phyloP scores from a whole-genome alignment of 169 alveolate species.

The Plasmodium inui region DNA sequence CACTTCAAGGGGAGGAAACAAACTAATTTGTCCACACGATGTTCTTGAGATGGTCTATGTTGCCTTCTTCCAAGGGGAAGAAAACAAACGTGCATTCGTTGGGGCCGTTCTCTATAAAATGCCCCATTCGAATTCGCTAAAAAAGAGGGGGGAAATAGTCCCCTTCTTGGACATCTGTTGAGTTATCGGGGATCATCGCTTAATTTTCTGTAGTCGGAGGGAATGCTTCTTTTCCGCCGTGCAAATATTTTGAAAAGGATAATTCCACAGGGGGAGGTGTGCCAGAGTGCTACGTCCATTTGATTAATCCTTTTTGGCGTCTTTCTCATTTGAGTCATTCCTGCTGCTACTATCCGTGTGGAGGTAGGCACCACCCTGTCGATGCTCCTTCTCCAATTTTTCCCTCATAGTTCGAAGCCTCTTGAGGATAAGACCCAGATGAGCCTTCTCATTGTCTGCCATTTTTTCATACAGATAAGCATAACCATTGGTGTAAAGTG shows the following conservation, averaged over 20 bases:
- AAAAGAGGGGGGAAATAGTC: neutral
- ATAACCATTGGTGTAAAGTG: constrained; percentile 83
- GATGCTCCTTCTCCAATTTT: constrained; percentile 28
- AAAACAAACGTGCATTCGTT: neutral
- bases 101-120: neutral
- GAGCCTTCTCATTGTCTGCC: constrained; percentile 69
- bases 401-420: constrained; percentile 37
- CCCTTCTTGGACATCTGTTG: neutral
- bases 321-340: neutral
- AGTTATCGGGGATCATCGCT: neutral
- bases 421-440: constrained; percentile 49
- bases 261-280: neutral
- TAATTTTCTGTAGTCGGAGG: neutral
- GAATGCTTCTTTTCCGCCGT: neutral
- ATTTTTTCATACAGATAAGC: constrained; percentile 68
- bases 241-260: neutral
- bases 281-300: neutral
- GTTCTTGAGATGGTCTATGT: neutral
- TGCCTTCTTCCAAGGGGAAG: neutral
- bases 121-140: neutral
- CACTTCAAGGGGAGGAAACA: neutral
- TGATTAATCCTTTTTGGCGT: neutral
- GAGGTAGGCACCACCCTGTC: neutral
- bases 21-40: neutral
- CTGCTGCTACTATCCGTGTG: neutral